Evolutionary conservation across 2,329 filamentous ascomycete species (phyloP).

Genomic region (Kalaharituber pfeilii): DNA sequence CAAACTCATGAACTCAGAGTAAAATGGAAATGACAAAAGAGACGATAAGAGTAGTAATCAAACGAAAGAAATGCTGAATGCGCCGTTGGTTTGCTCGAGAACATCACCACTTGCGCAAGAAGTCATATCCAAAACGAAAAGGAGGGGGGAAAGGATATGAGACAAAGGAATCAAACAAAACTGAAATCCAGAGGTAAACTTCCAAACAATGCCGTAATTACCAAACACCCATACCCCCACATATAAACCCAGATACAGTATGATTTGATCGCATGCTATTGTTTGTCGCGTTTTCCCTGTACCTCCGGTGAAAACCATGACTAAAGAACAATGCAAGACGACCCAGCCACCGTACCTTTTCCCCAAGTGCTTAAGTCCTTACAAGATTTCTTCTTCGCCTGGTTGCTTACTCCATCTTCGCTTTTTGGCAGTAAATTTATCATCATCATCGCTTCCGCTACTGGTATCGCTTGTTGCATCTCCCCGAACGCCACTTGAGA

Average conservation of each 20-base stretch:
- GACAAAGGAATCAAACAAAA: neutral
- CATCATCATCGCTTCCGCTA: neutral
- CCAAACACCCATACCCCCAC: neutral
- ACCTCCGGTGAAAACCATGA: slow-evolving; percentile 2
- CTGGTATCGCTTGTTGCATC: neutral
- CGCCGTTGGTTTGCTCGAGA: no score
- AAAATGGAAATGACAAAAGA: no score
- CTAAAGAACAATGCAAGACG: neutral
- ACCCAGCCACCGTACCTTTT: neutral
- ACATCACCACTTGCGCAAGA: no score
- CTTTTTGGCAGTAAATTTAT: neutral
- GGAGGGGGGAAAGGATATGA: neutral
- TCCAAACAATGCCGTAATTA: neutral
- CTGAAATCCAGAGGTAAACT: neutral
- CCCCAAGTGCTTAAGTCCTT: neutral
- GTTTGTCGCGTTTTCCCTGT: slow-evolving; percentile 1
- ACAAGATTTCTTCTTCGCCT: slow-evolving; percentile 16
- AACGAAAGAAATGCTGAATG: no score
- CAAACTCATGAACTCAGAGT: neutral
- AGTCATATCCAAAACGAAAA: no score
- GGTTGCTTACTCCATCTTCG: neutral
- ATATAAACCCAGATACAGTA: neutral
- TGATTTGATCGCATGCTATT: neutral
- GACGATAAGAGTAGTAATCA: no score
- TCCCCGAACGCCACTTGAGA: neutral